Conservation (phyloP, 73 alveolate species). For the Paramecium biaurelia region DNA sequence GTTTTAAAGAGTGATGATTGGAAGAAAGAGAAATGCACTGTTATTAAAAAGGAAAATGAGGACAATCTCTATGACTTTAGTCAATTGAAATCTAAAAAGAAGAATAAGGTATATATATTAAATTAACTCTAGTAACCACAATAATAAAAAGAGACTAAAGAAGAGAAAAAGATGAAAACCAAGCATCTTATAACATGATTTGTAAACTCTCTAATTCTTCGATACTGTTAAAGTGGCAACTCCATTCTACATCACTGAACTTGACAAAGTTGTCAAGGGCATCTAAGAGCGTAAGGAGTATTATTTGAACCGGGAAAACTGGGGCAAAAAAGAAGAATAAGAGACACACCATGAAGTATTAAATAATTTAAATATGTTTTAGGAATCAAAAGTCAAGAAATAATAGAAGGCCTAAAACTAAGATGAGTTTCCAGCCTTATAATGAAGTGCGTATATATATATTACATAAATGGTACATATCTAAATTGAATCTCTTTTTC, state of each 20-base stretch:
- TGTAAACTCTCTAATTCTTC: conserved; percentile 31
- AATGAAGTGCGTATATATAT: conserved; percentile 34
- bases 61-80: neutral
- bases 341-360: neutral
- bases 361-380: neutral
- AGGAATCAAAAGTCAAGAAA: neutral
- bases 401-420: conserved; percentile 2
- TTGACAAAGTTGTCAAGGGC: neutral
- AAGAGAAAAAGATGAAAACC: neutral
- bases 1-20: conserved; percentile 30
- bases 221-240: conserved; percentile 31
- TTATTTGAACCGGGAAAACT: conserved; percentile 15
- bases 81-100: neutral
- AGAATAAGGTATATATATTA: neutral
- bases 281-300: neutral
- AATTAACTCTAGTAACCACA: neutral
- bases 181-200: neutral
- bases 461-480: neutral
- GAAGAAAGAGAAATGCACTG: conserved; percentile 42
- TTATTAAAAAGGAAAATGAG: neutral
- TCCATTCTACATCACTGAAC: conserved; percentile 6
- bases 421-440: conserved; percentile 45
- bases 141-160: neutral
- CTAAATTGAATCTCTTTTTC: conserved; percentile 50
- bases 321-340: neutral